Conservation (phyloP, 148 eudicot genomes). For the Mesembryanthemum crystallinum region DNA sequence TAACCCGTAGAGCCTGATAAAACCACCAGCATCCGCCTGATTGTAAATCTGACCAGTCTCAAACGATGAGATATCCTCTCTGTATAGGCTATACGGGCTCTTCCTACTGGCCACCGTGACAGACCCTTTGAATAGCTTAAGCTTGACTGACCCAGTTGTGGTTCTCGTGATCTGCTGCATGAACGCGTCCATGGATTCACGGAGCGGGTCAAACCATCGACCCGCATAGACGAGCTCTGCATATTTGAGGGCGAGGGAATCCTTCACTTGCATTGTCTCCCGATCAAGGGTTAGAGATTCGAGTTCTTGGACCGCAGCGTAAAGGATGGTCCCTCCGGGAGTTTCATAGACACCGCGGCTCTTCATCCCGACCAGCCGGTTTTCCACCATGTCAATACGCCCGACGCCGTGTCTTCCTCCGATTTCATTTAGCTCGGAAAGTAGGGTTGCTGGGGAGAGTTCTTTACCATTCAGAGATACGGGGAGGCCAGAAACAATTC, state of each 20-base stretch:
- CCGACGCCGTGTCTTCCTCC: slow-evolving; percentile 84
- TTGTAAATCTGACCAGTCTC: slow-evolving; percentile 76
- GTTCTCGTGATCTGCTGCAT: slow-evolving; percentile 72
- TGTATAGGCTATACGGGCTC: slow-evolving; percentile 73
- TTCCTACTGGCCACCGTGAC: slow-evolving; percentile 54
- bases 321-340: slow-evolving; percentile 87
- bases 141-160: slow-evolving; percentile 81
- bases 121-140: slow-evolving; percentile 77
- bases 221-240: slow-evolving; percentile 92
- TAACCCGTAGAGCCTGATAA: slow-evolving; percentile 75
- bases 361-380: slow-evolving; percentile 91
- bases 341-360: slow-evolving; percentile 94
- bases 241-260: slow-evolving; percentile 69
- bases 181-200: slow-evolving; percentile 75
- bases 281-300: slow-evolving; percentile 86
- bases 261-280: slow-evolving; percentile 72
- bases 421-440: slow-evolving; percentile 64
- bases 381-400: slow-evolving; percentile 86
- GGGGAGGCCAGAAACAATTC: slow-evolving; percentile 72
- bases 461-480: slow-evolving; percentile 73
- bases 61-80: slow-evolving; percentile 81
- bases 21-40: slow-evolving; percentile 95
- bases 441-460: slow-evolving; percentile 84
- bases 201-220: slow-evolving; percentile 85
- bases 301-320: slow-evolving; percentile 61